A percentile compares a stretch with the other conserved stretches of the same genome.
These are phyloP conservation scores for Fusarium redolens DNA, from an alignment of 2,329 filamentous ascomycete genomes.

Conservation along the genomic window DNA sequence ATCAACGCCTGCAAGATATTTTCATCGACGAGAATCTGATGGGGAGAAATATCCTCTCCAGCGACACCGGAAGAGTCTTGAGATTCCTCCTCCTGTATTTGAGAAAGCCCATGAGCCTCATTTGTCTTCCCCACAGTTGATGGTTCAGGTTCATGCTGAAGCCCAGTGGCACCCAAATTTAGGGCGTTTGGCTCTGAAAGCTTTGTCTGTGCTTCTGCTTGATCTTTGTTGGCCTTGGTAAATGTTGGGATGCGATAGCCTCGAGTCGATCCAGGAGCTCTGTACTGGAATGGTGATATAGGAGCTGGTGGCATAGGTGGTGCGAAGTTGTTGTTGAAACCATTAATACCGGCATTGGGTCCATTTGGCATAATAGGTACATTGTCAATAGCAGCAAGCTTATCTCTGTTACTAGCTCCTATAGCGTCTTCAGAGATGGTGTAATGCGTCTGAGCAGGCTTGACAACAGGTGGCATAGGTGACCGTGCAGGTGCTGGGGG, in stretches of 20 bases:
- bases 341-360: too few species aligned
- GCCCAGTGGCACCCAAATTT: rapidly evolving
- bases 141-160: background rate
- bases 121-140: rapidly evolving
- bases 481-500: background rate
- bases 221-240: background rate
- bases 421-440: constrained; percentile 2
- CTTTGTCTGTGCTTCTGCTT: background rate
- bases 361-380: background rate
- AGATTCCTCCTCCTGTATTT: background rate
- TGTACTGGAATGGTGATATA: background rate
- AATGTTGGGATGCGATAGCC: background rate
- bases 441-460: background rate
- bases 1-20: background rate
- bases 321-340: background rate
- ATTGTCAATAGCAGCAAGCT: constrained; percentile 3
- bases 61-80: rapidly evolving
- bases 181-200: background rate
- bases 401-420: background rate
- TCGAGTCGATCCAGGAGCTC: background rate
- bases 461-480: background rate
- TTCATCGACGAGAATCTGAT: background rate
- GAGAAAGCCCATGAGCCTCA: background rate
- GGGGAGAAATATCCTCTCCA: background rate
- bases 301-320: background rate